Percentiles rank a stretch among this genome's conserved stretches.
These are phyloP conservation scores for Oldenlandia corymbosa DNA, from an alignment of 257 asterid species.

Conservation along the genomic window DNA sequence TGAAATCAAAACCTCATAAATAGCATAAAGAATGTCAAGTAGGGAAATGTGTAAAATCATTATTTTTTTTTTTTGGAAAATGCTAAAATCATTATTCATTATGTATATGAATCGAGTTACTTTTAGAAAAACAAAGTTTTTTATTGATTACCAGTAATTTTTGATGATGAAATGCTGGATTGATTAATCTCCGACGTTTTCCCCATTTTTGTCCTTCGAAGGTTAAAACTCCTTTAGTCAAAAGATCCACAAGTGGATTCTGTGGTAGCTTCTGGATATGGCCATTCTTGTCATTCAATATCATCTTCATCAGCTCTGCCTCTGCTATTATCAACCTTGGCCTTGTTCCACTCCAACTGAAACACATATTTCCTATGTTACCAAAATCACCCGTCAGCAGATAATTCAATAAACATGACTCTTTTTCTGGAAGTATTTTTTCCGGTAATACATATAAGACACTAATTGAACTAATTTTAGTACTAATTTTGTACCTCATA, in stretches of 20 bases:
- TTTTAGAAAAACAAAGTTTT: no score
- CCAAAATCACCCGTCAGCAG: not conserved
- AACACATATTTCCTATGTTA: slow-evolving; percentile 18
- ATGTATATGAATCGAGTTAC: no score
- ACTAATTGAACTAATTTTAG: no score
- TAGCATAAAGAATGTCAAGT: no score
- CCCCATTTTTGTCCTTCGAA: slow-evolving; percentile 34
- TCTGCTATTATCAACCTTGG: slow-evolving; percentile 27
- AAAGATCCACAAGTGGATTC: slow-evolving; percentile 22
- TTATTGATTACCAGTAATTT: slow-evolving; percentile 28
- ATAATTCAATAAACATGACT: no score
- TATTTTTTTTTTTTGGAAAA: no score
- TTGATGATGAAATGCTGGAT: slow-evolving; percentile 35
- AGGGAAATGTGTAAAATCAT: no score
- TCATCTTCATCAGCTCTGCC: slow-evolving; percentile 14
- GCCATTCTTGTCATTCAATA: slow-evolving; percentile 13
- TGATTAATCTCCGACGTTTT: slow-evolving; percentile 20
- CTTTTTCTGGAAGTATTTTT: no score
- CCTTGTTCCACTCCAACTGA: slow-evolving; percentile 24
- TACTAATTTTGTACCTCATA: no score
- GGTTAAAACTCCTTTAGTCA: slow-evolving; percentile 23
- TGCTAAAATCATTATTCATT: no score
- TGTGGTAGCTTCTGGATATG: slow-evolving; percentile 16
- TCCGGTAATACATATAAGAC: no score
- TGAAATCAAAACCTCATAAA: no score